Conservation (phyloP, 2,329 filamentous ascomycete genomes). For the Atkinsonella texensis region DNA sequence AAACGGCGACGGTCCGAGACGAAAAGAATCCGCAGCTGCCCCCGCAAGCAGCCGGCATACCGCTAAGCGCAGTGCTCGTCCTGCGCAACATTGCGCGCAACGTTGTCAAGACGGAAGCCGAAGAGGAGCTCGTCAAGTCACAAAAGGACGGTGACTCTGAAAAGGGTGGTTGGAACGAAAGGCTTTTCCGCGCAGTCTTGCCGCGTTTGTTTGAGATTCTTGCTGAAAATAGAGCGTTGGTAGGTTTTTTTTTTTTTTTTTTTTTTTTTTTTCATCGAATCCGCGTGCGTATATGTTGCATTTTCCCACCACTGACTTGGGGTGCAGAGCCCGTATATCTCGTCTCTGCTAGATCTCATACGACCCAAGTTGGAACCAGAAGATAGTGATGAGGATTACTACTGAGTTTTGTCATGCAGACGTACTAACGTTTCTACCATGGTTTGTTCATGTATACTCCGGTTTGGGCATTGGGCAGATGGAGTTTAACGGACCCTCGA, state of each 20-base stretch:
- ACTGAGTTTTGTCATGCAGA: background rate
- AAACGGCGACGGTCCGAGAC: slow-evolving; percentile 43
- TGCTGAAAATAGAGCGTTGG: slow-evolving; percentile 53
- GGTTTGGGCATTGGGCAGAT: background rate
- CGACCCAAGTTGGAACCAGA: slow-evolving; percentile 15
- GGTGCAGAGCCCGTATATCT: slow-evolving; percentile 26
- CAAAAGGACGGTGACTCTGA: slow-evolving; percentile 31
- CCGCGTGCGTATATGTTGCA: background rate
- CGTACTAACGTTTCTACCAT: background rate
- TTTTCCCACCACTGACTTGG: slow-evolving; percentile 8
- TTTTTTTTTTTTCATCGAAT: too few relatives aligned
- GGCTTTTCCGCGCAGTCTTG: slow-evolving; percentile 53
- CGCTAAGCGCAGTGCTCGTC: slow-evolving; percentile 66
- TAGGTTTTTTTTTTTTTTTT: slow-evolving; percentile 21
- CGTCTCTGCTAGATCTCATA: slow-evolving; percentile 28
- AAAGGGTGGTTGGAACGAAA: slow-evolving; percentile 51
- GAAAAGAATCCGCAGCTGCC: slow-evolving; percentile 45
- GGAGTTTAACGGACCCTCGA: background rate
- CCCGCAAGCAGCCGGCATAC: slow-evolving; percentile 60
- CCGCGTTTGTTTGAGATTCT: slow-evolving; percentile 56
- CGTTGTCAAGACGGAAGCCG: slow-evolving; percentile 46
- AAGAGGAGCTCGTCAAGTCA: slow-evolving; percentile 39
- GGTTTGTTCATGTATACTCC: background rate
- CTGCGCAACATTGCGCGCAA: slow-evolving; percentile 67
- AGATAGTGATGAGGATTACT: slow-evolving; percentile 11